phyloP scores from a whole-genome alignment of 2,329 filamentous ascomycete genomes.

The Ophiostoma ips region DNA sequence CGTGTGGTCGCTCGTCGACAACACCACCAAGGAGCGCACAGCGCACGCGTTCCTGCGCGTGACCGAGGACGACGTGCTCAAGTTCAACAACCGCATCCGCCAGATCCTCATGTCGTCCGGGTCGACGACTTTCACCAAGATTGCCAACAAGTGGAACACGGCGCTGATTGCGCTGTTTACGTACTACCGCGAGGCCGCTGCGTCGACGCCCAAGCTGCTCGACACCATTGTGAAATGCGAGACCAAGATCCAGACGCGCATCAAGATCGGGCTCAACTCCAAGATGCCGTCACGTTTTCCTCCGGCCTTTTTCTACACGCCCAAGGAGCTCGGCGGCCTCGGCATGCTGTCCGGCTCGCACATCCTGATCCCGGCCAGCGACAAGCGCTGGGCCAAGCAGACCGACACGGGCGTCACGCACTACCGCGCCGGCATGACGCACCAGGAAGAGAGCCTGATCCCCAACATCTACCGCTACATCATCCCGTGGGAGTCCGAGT shows the following conservation, averaged over 20 bases:
- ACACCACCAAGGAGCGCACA: conserved; percentile 90
- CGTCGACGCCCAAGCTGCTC: conserved; percentile 83
- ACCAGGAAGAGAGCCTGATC: conserved; percentile 94
- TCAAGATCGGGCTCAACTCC: conserved; percentile 96
- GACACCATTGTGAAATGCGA: conserved; percentile 99
- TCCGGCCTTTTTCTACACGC: conserved; percentile 95
- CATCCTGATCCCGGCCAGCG: conserved; percentile 90
- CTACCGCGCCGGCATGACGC: conserved; percentile 94
- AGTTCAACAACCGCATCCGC: conserved; percentile 97
- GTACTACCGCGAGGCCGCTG: conserved; percentile 94
- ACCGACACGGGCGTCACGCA: conserved; percentile 95
- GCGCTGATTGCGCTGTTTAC: conserved; percentile 94
- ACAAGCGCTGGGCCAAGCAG: conserved; percentile 97
- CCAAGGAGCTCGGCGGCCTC: conserved; percentile 89
- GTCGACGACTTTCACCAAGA: conserved; percentile 99
- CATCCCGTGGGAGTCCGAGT: conserved; percentile 97
- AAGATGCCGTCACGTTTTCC: conserved; percentile 99
- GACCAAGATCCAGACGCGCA: conserved; percentile 96
- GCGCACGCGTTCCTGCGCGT: conserved; percentile 96
- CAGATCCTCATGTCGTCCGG: conserved; percentile 99
- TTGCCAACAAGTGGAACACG: conserved; percentile 99
- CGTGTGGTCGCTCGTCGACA: conserved; percentile 95
- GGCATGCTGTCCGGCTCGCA: conserved; percentile 99
- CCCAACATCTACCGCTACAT: conserved; percentile 99
- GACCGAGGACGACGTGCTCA: conserved; percentile 93